Percentiles rank a stretch among this genome's conserved stretches.
Conservation (phyloP, 2,329 filamentous ascomycete species). For the Cucurbitaria berberidis region DNA sequence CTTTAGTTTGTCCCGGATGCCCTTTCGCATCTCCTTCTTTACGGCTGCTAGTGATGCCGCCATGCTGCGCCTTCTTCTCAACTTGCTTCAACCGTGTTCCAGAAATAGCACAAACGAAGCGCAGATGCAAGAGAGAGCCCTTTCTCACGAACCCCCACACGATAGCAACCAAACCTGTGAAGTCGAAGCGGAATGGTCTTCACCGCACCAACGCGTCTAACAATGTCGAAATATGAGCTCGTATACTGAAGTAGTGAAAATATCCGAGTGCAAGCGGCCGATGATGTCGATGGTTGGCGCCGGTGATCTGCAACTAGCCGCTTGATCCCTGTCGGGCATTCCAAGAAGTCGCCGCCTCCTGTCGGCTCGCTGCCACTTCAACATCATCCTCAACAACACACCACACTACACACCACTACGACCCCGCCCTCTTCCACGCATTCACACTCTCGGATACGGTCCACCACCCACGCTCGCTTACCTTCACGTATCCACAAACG, state of each 20-base stretch:
- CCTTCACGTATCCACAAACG: not conserved
- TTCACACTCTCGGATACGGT: slow-evolving; percentile 8
- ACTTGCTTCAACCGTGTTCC: slow-evolving; percentile 18
- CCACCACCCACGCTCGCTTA: slow-evolving; percentile 17
- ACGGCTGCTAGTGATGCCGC: slow-evolving; percentile 65
- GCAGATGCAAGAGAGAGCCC: not conserved
- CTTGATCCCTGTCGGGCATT: slow-evolving; percentile 28
- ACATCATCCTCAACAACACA: slow-evolving; percentile 3
- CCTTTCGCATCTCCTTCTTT: slow-evolving; percentile 76
- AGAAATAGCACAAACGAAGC: slow-evolving; percentile 7
- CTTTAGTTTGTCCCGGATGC: slow-evolving; percentile 71
- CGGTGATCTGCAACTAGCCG: slow-evolving; percentile 39
- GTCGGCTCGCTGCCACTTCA: slow-evolving; percentile 20
- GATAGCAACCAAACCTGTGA: not conserved
- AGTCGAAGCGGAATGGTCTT: not conserved
- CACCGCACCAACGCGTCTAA: not conserved
- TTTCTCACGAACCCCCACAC: not conserved
- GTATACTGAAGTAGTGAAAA: slow-evolving; percentile 9
- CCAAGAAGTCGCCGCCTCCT: slow-evolving; percentile 20
- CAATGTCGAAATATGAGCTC: slow-evolving; percentile 11
- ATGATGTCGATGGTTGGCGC: slow-evolving; percentile 23
- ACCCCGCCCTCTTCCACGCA: slow-evolving; percentile 17
- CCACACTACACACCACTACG: slow-evolving; percentile 4
- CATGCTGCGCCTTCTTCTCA: slow-evolving; percentile 18
- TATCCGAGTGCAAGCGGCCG: slow-evolving; percentile 17